Conservation (phyloP, 352 stramenopile genomes). For the Globisporangium middletonii region DNA sequence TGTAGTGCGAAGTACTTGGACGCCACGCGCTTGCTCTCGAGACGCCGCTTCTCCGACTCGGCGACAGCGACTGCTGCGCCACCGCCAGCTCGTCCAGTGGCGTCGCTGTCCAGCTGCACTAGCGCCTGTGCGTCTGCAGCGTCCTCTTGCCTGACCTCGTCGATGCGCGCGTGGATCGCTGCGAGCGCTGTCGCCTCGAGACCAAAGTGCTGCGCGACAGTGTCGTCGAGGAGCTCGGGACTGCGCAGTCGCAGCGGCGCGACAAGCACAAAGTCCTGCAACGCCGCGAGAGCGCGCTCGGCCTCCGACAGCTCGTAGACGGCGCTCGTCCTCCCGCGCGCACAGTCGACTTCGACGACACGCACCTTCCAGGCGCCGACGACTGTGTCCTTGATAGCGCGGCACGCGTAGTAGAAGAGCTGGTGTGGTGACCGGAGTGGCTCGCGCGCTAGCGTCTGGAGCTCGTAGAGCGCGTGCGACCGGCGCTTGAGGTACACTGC, state of each 20-base stretch:
- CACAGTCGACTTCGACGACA: constrained; percentile 46
- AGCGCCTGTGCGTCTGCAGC: constrained; percentile 1
- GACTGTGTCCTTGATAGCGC: constrained; percentile 37
- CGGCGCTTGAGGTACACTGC: constrained; percentile 62
- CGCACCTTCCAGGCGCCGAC: constrained; percentile 51
- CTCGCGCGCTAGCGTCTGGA: constrained; percentile 30
- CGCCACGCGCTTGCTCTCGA: constrained; percentile 16
- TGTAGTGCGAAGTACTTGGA: constrained; percentile 31
- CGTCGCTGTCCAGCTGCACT: constrained; percentile 3
- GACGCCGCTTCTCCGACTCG: constrained; percentile 20
- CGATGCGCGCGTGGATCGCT: constrained; percentile 8
- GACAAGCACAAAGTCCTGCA: constrained; percentile 18
- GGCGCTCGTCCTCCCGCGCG: constrained; percentile 34
- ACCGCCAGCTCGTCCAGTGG: constrained; percentile 1
- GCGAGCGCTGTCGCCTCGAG: constrained; percentile 7
- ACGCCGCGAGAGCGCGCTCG: constrained; percentile 16
- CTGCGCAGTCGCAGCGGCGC: constrained; percentile 34
- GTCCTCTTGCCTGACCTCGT: not conserved
- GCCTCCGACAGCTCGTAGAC: constrained; percentile 54
- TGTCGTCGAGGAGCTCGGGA: constrained; percentile 42
- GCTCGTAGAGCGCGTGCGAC: constrained; percentile 36
- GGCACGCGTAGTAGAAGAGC: constrained; percentile 36
- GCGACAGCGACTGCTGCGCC: not conserved
- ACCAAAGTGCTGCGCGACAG: constrained; percentile 27
- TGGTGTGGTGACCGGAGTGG: constrained; percentile 51